phyloP scores from a whole-genome alignment of 768 basidiomycete genomes.

The Ramaria sp. region DNA sequence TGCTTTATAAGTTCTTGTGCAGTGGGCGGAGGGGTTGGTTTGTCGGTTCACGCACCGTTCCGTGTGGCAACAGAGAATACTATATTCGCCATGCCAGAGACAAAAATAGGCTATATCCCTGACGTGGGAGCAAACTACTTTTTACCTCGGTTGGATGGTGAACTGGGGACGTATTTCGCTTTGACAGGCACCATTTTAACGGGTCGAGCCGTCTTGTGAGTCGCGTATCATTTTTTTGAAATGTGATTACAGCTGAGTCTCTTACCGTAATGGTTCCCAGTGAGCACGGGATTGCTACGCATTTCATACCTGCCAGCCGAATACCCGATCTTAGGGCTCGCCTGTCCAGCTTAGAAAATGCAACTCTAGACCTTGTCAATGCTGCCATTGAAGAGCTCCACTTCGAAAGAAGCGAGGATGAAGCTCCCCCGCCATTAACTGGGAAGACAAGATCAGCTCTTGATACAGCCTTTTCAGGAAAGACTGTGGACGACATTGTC shows the following conservation, averaged over 20 bases:
- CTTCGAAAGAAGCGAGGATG: conserved; percentile 47
- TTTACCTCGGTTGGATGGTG: conserved; percentile 81
- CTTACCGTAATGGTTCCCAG: conserved; percentile 27
- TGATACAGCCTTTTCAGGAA: conserved; percentile 66
- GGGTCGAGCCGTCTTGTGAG: conserved; percentile 84
- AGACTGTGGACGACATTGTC: conserved; percentile 65
- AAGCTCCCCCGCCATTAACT: conserved; percentile 37
- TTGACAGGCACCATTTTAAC: conserved; percentile 63
- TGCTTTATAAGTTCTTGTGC: conserved; percentile 1
- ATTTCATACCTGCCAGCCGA: conserved; percentile 73
- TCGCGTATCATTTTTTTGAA: conserved; percentile 7
- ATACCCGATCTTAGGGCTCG: conserved; percentile 62
- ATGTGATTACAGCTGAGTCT: neutral
- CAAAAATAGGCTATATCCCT: conserved; percentile 80
- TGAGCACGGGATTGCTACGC: conserved; percentile 89
- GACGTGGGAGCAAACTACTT: conserved; percentile 92
- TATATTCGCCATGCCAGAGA: conserved; percentile 92
- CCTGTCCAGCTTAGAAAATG: conserved; percentile 36
- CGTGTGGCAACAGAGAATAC: conserved; percentile 92
- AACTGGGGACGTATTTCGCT: conserved; percentile 89
- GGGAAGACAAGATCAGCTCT: conserved; percentile 66
- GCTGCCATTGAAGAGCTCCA: conserved; percentile 56
- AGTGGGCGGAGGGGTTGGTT: conserved; percentile 97
- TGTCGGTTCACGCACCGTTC: conserved; percentile 75
- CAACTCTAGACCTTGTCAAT: conserved; percentile 22